Percentiles rank a stretch among this genome's conserved stretches.
These are phyloP conservation scores for Fusarium mexicanum DNA, from an alignment of 2,329 filamentous ascomycete genomes.

Conservation along the genomic window DNA sequence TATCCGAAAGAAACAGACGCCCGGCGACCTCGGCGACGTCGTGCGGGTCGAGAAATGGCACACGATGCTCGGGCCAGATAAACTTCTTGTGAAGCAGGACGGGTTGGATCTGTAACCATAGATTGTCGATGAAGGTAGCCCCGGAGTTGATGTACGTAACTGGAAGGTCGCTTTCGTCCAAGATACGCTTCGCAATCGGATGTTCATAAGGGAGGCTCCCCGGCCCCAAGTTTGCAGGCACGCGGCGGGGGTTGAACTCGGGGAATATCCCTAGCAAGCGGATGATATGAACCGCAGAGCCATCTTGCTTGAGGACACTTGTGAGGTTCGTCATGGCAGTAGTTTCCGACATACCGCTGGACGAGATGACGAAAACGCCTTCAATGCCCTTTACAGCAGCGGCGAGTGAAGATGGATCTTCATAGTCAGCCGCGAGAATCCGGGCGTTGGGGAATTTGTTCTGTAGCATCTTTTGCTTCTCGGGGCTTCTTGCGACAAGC, in stretches of 20 bases:
- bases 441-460: neutral
- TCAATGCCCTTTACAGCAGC: neutral
- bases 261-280: neutral
- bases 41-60: neutral
- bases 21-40: neutral
- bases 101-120: neutral
- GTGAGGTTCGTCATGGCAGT: neutral
- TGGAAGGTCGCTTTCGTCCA: neutral
- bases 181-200: neutral
- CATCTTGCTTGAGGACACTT: fast-evolving
- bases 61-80: neutral
- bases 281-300: neutral
- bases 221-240: fast-evolving
- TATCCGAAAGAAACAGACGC: neutral
- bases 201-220: neutral
- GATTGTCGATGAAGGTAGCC: neutral
- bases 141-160: neutral
- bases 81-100: neutral
- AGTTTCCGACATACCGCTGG: neutral
- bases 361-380: neutral
- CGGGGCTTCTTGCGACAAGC: fast-evolving
- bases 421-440: neutral
- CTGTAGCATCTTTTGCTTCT: fast-evolving
- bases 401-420: neutral
- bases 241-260: neutral